A percentile compares a stretch with the other conserved stretches of the same genome.
Evolutionary conservation across 2,329 filamentous ascomycete species (phyloP).

Genomic region (Fusarium ambrosium): DNA sequence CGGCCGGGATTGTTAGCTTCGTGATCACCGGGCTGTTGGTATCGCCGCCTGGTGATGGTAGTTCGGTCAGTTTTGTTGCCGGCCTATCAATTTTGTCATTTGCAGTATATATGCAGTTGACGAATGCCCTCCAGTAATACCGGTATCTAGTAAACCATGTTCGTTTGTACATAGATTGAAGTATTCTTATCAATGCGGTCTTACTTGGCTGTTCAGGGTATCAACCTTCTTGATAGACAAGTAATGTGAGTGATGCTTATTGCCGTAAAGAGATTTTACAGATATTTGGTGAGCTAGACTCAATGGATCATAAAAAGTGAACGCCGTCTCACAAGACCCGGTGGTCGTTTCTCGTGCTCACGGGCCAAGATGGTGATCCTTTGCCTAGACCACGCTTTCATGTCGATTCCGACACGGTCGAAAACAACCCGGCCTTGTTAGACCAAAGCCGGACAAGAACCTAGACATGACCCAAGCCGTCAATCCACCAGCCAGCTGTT

Average conservation of each 20-base stretch:
- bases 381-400: background rate
- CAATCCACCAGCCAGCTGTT: no score
- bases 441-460: background rate
- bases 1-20: background rate
- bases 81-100: background rate
- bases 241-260: background rate
- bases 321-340: background rate
- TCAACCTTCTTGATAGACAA: background rate
- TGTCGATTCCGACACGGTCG: background rate
- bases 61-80: background rate
- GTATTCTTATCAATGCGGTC: background rate
- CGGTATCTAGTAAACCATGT: background rate
- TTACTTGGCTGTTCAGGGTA: background rate
- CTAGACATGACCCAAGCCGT: background rate
- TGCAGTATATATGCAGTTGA: background rate
- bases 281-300: background rate
- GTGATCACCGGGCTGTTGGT: background rate
- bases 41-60: background rate
- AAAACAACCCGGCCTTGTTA: background rate
- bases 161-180: background rate
- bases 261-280: background rate
- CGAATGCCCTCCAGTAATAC: background rate
- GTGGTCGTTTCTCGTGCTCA: background rate
- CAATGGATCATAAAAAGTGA: background rate
- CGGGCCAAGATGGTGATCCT: background rate